Evolutionary conservation across 352 stramenopile genomes (phyloP).

Genomic region (Globisporangium iwayamae): DNA sequence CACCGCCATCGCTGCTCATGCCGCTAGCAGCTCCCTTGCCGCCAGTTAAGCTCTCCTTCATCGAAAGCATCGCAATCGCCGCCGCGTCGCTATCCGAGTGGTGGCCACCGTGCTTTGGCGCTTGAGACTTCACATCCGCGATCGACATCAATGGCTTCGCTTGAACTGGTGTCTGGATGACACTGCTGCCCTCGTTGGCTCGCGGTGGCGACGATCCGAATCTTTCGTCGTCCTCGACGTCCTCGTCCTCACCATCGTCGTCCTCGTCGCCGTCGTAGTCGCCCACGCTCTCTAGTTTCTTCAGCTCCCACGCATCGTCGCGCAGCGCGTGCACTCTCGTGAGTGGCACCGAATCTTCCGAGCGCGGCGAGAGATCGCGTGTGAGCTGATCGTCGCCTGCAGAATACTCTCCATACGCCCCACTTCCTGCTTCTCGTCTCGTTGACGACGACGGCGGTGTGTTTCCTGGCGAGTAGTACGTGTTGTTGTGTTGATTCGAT

Average conservation of each 20-base stretch:
- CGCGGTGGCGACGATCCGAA: background rate
- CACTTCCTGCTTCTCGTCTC: background rate
- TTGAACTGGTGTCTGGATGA: background rate
- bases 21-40: slow-evolving; percentile 13
- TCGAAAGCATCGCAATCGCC: slow-evolving; percentile 75
- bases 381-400: slow-evolving; percentile 4
- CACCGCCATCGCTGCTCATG: slow-evolving; percentile 41
- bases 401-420: slow-evolving; percentile 1
- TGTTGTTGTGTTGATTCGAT: slow-evolving; percentile 4
- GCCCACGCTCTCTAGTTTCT: slow-evolving; percentile 53
- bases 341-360: slow-evolving; percentile 62
- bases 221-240: slow-evolving; percentile 15
- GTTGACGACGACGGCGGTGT: slow-evolving; percentile 11
- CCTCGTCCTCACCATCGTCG: slow-evolving; percentile 60
- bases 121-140: slow-evolving; percentile 3
- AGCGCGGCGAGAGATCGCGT: slow-evolving; percentile 32
- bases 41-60: slow-evolving; percentile 52
- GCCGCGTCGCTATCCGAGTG: slow-evolving; percentile 79
- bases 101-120: slow-evolving; percentile 20
- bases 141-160: background rate
- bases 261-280: slow-evolving; percentile 68
- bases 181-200: slow-evolving; percentile 3
- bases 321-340: slow-evolving; percentile 71
- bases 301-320: slow-evolving; percentile 68
- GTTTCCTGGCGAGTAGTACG: slow-evolving; percentile 9